A percentile compares a stretch with the other conserved stretches of the same genome.
These are phyloP conservation scores for Wickerhamomyces sp. DNA, from an alignment of 1,139 yeast species.

Conservation along the genomic window DNA sequence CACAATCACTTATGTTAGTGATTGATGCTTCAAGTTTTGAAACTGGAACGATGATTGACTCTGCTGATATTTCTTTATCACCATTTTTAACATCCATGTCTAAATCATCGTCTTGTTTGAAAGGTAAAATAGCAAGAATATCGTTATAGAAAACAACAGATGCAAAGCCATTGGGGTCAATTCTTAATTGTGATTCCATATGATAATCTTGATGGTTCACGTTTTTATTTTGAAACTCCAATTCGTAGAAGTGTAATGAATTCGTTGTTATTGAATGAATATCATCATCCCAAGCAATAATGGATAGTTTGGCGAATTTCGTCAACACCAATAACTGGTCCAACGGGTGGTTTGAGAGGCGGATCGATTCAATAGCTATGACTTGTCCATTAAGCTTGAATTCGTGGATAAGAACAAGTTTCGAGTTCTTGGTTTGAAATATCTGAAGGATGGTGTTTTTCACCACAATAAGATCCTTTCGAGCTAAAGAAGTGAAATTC, in stretches of 20 bases:
- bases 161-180: conserved; percentile 64
- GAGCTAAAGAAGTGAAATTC: conserved; percentile 47
- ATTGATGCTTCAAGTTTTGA: conserved; percentile 51
- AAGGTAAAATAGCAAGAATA: conserved; percentile 69
- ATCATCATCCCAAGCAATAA: conserved; percentile 64
- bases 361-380: conserved; percentile 49
- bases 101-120: conserved; percentile 33
- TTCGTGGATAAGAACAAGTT: conserved; percentile 56
- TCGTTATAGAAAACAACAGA: conserved; percentile 68
- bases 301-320: conserved; percentile 69
- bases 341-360: conserved; percentile 45
- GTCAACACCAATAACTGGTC: conserved; percentile 69
- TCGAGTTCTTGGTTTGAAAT: conserved; percentile 39
- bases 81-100: conserved; percentile 14
- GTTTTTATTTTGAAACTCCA: conserved; percentile 38
- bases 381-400: conserved; percentile 70
- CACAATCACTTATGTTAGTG: conserved; percentile 56
- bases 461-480: conserved; percentile 59
- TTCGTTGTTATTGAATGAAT: conserved; percentile 54
- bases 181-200: conserved; percentile 43
- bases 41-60: conserved; percentile 48
- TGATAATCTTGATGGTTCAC: conserved; percentile 41
- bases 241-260: conserved; percentile 85
- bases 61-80: conserved; percentile 5
- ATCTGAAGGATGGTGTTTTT: conserved; percentile 72